Evolutionary conservation across 495 filamentous ascomycete genomes (phyloP).

Genomic region (Cudoniella acicularis): DNA sequence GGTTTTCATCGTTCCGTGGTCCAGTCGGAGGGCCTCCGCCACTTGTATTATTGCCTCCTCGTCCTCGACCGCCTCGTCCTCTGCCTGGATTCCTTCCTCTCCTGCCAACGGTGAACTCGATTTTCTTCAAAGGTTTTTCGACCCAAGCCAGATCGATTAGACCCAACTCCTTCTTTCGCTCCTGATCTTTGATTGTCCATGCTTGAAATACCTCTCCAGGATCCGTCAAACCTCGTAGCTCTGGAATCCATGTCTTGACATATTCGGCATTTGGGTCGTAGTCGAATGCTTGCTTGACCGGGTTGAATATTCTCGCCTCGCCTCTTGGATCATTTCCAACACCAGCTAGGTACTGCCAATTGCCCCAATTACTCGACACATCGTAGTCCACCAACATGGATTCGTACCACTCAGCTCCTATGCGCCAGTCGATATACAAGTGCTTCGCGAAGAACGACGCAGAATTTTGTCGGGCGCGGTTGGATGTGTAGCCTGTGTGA

Average conservation of each 20-base stretch:
- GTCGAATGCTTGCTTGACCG: constrained; percentile 65
- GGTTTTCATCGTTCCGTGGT: not conserved
- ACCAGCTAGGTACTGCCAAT: constrained; percentile 73
- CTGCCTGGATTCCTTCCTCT: constrained; percentile 2
- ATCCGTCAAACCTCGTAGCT: constrained; percentile 36
- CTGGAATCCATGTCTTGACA: constrained; percentile 61
- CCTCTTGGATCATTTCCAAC: constrained; percentile 66
- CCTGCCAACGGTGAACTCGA: constrained; percentile 38
- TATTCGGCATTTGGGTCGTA: constrained; percentile 66
- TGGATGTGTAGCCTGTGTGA: constrained; percentile 68
- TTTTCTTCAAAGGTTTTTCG: constrained; percentile 44
- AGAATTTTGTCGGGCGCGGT: constrained; percentile 68
- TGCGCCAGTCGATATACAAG: constrained; percentile 68
- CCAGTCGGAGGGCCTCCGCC: not conserved
- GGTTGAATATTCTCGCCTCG: constrained; percentile 66
- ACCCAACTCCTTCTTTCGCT: constrained; percentile 46
- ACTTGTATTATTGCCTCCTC: constrained; percentile 1
- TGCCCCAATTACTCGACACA: constrained; percentile 67
- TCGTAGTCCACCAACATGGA: constrained; percentile 67
- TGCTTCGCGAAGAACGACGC: constrained; percentile 68
- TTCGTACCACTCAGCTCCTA: constrained; percentile 79
- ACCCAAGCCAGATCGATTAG: constrained; percentile 44
- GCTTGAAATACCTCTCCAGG: constrained; percentile 60
- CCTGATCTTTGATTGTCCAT: constrained; percentile 48
- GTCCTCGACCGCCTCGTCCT: not conserved